Evolutionary conservation across 495 filamentous ascomycete genomes (phyloP).

Genomic region (Chaetomium cochliodes): DNA sequence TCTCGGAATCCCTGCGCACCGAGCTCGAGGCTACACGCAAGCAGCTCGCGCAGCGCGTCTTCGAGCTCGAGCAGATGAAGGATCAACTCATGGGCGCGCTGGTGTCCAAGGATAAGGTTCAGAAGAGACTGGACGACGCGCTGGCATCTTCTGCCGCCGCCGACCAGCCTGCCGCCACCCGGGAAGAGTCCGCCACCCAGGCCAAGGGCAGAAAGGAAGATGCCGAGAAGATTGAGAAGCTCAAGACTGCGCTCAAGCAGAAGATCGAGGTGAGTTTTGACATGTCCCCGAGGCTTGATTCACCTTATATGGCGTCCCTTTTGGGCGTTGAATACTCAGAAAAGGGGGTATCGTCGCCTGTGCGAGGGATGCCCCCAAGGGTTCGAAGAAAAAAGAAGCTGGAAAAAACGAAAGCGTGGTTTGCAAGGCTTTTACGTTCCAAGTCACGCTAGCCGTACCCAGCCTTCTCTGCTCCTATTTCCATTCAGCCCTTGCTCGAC

Average conservation of each 20-base stretch:
- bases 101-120: constrained; percentile 55
- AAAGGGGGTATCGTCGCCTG: background rate
- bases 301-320: constrained; percentile 17
- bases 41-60: constrained; percentile 40
- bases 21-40: constrained; percentile 51
- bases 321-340: background rate
- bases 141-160: constrained; percentile 20
- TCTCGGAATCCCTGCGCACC: constrained; percentile 50
- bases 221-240: constrained; percentile 53
- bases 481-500: background rate
- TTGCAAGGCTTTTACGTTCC: background rate
- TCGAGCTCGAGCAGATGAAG: constrained; percentile 51
- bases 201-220: constrained; percentile 47
- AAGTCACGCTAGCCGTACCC: background rate
- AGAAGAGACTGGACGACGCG: constrained; percentile 49
- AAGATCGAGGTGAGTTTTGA: constrained; percentile 47
- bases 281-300: constrained; percentile 16
- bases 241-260: constrained; percentile 46
- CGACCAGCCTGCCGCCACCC: constrained; percentile 4
- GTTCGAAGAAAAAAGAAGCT: background rate
- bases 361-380: too few relatives aligned
- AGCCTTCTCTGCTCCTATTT: background rate
- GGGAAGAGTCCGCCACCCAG: constrained; percentile 5
- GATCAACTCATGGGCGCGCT: constrained; percentile 51
- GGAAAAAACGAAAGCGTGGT: background rate